These are phyloP conservation scores for Diaporthe vaccinii DNA, from an alignment of 2,329 filamentous ascomycete genomes.

Conservation along the genomic window DNA sequence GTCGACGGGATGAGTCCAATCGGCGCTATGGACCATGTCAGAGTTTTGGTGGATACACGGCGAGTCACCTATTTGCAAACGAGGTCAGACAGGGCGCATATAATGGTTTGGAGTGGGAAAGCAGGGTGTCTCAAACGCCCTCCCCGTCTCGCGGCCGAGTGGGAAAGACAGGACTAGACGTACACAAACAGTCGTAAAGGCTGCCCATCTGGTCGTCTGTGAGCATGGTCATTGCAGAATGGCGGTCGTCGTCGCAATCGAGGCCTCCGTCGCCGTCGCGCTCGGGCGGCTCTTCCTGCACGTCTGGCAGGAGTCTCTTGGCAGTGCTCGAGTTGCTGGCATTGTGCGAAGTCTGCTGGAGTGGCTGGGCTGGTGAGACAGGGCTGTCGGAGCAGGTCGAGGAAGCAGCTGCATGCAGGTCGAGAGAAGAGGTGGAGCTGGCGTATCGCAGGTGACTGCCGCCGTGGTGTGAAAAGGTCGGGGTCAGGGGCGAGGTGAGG, in stretches of 20 bases:
- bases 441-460: conserved; percentile 68
- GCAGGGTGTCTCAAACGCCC: background rate
- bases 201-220: conserved; percentile 60
- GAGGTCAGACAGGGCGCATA: conserved; percentile 14
- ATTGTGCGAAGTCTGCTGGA: conserved; percentile 40
- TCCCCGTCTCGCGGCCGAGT: background rate
- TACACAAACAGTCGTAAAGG: conserved; percentile 81
- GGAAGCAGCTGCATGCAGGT: conserved; percentile 62
- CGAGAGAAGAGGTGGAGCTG: conserved; percentile 84
- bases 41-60: conserved; percentile 70
- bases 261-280: conserved; percentile 61
- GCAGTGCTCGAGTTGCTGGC: conserved; percentile 58
- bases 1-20: conserved; percentile 54
- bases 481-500: conserved; percentile 77
- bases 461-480: conserved; percentile 71
- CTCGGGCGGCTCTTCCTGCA: conserved; percentile 86
- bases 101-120: background rate
- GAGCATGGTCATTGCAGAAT: conserved; percentile 56
- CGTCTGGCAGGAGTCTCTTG: conserved; percentile 81
- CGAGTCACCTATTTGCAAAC: conserved; percentile 65
- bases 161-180: conserved; percentile 52
- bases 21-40: conserved; percentile 54
- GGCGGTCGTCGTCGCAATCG: conserved; percentile 65
- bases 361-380: conserved; percentile 67
- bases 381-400: conserved; percentile 60